Base-by-base conservation (phyloP, 2,329 filamentous ascomycete genomes). In the Cryphonectria carpinicola region DNA sequence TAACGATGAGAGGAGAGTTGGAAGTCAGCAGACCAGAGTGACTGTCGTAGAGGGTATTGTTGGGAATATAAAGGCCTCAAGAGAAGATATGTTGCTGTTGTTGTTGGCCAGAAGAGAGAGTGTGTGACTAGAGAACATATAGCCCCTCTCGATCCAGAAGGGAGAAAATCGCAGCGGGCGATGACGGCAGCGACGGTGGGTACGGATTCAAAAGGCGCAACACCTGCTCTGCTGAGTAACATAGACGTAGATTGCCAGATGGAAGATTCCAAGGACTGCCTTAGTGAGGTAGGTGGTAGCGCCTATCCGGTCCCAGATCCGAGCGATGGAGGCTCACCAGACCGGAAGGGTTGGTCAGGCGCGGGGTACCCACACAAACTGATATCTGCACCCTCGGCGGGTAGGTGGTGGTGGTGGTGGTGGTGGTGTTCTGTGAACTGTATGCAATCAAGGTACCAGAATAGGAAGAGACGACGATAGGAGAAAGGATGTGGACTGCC, bases 241-340 rank as follows among this genome's bases (percentile, higher is more conserved):
- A 62, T 62, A 61, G 28, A 63, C 61, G 56, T 35, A 68, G 58
- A 68, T 35, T 49, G 39, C 22, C 49, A 25, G 49, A 32, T 61
- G 49, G 54, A 68, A 58, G 25, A 8, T 56, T 56, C 68, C 35
- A 68, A 52, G 46, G 35, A 68, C 46, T 71, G 65, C 71, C 71
- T 72, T 41, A 70, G 65, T 70, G 65, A 60, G 68, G 71, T 71
- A 71, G 71, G 69, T 72, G 69, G 71, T 71, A 71, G 65, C 68
- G 69, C 61, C 46, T 61, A 49, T 69, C 52, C 49, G 66, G 63
- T 56, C 32, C 66, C 64, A 52, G 69, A 71, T 67, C 41, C 56
- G 62, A 72, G 65, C 25, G 46, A 52, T 60, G 66, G 37, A 63
- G 39, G 66, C 39, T 62, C 56, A 43, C n/a, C 41, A 63, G 43